Conservation (phyloP, 2,329 filamentous ascomycete species). For the Aureobasidium namibiae region DNA sequence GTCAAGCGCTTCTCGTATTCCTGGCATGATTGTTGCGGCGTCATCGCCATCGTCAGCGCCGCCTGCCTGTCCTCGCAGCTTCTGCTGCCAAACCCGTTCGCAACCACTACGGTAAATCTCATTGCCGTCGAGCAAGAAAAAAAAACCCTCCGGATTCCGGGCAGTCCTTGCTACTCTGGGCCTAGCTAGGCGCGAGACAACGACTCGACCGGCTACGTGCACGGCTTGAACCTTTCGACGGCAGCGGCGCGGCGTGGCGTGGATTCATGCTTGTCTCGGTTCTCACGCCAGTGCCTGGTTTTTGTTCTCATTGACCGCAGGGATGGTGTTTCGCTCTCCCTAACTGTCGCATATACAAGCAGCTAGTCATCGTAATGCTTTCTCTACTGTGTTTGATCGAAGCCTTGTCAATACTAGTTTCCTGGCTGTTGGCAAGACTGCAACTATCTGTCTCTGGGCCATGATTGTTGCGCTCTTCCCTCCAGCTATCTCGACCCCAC, state of each 20-base stretch:
- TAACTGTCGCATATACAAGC: background rate
- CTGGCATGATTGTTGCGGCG: background rate
- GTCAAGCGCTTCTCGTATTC: background rate
- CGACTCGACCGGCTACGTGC: background rate
- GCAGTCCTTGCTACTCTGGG: slow-evolving; percentile 1
- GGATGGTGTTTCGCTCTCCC: background rate
- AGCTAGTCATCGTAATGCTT: background rate
- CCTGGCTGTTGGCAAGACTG: background rate
- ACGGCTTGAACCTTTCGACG: background rate
- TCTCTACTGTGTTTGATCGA: background rate
- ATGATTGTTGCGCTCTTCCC: background rate
- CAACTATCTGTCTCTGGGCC: background rate
- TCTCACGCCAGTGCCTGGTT: background rate
- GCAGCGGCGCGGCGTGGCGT: background rate
- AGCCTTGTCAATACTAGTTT: background rate
- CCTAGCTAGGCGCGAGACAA: background rate
- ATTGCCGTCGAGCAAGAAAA: background rate
- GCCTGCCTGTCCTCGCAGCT: background rate
- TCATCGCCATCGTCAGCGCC: slow-evolving; percentile 1
- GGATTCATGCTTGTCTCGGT: background rate
- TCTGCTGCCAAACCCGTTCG: background rate
- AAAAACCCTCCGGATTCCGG: background rate
- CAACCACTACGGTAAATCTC: background rate
- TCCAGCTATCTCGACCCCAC: background rate
- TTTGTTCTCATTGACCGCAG: background rate